Conservation (phyloP, 768 basidiomycete species). For the Suillus luteus region DNA sequence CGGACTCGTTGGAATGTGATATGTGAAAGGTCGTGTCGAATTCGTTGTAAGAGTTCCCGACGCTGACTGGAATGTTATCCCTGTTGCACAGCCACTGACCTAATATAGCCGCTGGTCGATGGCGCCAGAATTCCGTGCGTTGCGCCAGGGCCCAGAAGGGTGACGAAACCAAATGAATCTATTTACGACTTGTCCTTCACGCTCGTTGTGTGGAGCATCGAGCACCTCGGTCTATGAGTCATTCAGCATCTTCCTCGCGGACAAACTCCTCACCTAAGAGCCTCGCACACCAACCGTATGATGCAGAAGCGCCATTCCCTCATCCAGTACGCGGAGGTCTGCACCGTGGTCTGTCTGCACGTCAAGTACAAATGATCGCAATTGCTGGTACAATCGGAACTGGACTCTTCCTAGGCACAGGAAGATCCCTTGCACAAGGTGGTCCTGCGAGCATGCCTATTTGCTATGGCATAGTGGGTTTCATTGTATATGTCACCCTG, state of each 20-base stretch:
- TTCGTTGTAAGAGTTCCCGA: too few species aligned
- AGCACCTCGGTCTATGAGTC: too few species aligned
- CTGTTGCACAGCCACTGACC: too few species aligned
- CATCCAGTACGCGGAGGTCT: slow-evolving; percentile 37
- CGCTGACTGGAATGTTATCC: too few species aligned
- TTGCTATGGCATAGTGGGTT: slow-evolving; percentile 74
- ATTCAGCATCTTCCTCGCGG: too few species aligned
- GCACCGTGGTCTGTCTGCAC: slow-evolving; percentile 67
- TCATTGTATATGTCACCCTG: slow-evolving; percentile 72
- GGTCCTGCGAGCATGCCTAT: slow-evolving; percentile 88
- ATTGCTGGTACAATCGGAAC: slow-evolving; percentile 72
- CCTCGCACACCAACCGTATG: neutral
- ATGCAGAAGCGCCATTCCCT: neutral
- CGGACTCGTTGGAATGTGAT: neutral
- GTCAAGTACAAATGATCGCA: slow-evolving; percentile 90
- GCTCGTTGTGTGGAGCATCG: neutral
- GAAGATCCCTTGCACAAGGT: slow-evolving; percentile 75
- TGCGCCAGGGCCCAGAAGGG: neutral
- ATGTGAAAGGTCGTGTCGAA: too few species aligned
- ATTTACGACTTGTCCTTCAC: neutral
- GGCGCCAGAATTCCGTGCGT: slow-evolving; percentile 1
- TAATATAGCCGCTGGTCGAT: neutral
- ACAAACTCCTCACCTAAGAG: too few species aligned
- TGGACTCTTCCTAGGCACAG: slow-evolving; percentile 64
- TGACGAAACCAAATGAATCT: neutral